Conservation (phyloP, 2,329 filamentous ascomycete species). For the Stachybotrys echinatus region DNA sequence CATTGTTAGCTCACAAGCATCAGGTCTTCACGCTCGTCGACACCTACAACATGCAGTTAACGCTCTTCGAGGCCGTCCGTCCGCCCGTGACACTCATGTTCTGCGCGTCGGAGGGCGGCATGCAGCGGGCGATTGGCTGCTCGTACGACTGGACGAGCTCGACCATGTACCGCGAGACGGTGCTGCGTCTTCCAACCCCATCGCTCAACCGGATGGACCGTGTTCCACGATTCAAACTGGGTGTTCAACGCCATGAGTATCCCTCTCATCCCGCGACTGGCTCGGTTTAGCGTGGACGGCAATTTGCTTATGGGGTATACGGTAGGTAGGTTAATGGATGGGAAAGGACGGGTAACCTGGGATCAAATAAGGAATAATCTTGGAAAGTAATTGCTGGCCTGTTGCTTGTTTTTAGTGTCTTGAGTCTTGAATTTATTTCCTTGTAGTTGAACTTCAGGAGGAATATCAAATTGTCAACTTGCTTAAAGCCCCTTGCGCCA, state of each 20-base stretch:
- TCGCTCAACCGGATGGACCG: conserved; percentile 17
- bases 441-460: no score
- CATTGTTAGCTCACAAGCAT: no score
- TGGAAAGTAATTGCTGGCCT: no score
- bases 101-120: conserved; percentile 18
- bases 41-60: conserved; percentile 27
- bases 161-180: conserved; percentile 20
- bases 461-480: no score
- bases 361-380: no score
- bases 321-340: no score
- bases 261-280: not conserved
- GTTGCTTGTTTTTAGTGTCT: no score
- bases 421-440: no score
- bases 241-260: conserved; percentile 6
- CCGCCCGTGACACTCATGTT: conserved; percentile 19
- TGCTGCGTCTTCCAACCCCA: conserved; percentile 15
- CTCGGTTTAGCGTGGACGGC: not conserved
- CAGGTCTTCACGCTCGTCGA: conserved; percentile 30
- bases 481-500: no score
- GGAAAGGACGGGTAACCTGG: no score
- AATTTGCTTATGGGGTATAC: no score
- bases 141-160: conserved; percentile 20
- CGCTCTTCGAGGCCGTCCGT: conserved; percentile 24
- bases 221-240: conserved; percentile 17
- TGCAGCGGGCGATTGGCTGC: conserved; percentile 19